Evolutionary conservation across 2,329 filamentous ascomycete species (phyloP).

Genomic region (Seiridium unicorne): DNA sequence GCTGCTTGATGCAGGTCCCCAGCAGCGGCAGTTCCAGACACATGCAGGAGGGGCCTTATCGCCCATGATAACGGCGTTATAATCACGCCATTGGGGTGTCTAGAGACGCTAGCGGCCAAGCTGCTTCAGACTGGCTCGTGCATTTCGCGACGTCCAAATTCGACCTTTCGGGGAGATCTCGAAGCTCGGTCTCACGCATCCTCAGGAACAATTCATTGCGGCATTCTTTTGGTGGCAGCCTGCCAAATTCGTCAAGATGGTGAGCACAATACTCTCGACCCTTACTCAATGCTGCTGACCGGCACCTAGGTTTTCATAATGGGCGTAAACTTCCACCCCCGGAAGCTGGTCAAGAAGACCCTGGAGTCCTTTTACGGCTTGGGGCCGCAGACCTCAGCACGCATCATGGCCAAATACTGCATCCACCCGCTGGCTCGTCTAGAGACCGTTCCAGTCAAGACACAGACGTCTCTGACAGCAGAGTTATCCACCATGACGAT

Average conservation of each 20-base stretch:
- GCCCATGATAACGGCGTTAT: neutral
- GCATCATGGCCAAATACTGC: conserved; percentile 83
- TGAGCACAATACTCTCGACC: neutral
- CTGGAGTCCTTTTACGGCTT: conserved; percentile 87
- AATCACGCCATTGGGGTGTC: neutral
- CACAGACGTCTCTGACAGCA: conserved; percentile 77
- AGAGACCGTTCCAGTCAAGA: conserved; percentile 70
- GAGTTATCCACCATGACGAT: conserved; percentile 91
- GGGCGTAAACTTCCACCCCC: conserved; percentile 82
- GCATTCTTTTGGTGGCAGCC: neutral
- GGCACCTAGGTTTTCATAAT: conserved; percentile 72
- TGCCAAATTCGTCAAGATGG: conserved; percentile 1
- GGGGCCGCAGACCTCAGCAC: conserved; percentile 65
- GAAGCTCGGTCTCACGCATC: neutral
- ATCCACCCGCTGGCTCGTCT: conserved; percentile 84
- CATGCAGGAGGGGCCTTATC: conserved; percentile 1
- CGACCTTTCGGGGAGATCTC: neutral
- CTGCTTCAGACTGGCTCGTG: neutral
- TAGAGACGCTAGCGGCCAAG: neutral
- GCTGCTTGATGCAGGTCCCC: conserved; percentile 11
- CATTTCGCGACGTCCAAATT: conserved; percentile 1
- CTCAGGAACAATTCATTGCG: neutral
- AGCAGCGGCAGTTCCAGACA: neutral
- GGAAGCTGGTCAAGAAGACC: conserved; percentile 77
- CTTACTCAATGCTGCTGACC: neutral